Evolutionary conservation across 768 basidiomycete genomes (phyloP).

Genomic region (Lentinula guzmanii): DNA sequence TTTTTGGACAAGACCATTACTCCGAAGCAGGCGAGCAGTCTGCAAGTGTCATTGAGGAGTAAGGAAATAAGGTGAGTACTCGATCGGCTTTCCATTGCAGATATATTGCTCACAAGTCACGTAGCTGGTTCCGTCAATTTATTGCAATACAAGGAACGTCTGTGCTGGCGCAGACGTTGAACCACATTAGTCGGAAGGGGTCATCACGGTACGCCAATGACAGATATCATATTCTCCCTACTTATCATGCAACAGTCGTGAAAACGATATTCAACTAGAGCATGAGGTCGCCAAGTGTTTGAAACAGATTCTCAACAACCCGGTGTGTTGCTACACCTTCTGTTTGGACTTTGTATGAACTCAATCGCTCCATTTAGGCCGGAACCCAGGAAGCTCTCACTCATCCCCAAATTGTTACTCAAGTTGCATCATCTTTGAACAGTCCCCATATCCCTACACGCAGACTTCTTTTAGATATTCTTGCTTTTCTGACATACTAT

Average conservation of each 20-base stretch:
- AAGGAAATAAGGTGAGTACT: constrained; percentile 67
- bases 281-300: constrained; percentile 88
- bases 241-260: constrained; percentile 34
- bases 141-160: constrained; percentile 74
- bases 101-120: not conserved
- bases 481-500: constrained; percentile 68
- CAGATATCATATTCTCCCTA: constrained; percentile 6
- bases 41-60: constrained; percentile 74
- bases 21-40: constrained; percentile 68
- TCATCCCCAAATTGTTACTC: constrained; percentile 67
- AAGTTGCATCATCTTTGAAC: constrained; percentile 78
- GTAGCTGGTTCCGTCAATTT: constrained; percentile 78
- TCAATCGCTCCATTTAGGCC: constrained; percentile 30
- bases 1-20: constrained; percentile 86
- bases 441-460: constrained; percentile 76
- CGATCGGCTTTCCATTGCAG: not conserved
- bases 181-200: constrained; percentile 69
- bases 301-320: constrained; percentile 70
- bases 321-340: constrained; percentile 29
- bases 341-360: constrained; percentile 5
- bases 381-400: constrained; percentile 70
- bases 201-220: constrained; percentile 43
- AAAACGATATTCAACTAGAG: constrained; percentile 67
- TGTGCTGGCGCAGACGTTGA: constrained; percentile 74
- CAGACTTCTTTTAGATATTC: constrained; percentile 71